A percentile compares a stretch with the other conserved stretches of the same genome.
phyloP scores from a whole-genome alignment of 2,329 filamentous ascomycete genomes.

The Colletotrichum sublineola region DNA sequence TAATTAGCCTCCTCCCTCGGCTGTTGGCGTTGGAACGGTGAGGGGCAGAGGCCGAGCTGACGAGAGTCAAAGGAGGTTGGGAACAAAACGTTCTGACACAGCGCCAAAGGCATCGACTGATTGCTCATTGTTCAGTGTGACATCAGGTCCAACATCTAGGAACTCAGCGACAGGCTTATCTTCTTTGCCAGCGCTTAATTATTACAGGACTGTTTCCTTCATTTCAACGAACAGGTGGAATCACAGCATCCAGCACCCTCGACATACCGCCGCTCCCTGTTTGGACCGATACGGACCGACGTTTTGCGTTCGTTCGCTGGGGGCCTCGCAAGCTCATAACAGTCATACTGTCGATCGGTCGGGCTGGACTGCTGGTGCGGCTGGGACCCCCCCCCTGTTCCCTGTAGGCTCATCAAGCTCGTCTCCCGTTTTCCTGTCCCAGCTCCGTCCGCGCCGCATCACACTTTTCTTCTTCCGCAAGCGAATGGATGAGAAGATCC shows the following conservation, averaged over 20 bases:
- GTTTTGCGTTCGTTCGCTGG: constrained; percentile 16
- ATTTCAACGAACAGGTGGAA: constrained; percentile 8
- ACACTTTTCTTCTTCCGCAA: constrained; percentile 39
- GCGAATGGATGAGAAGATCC: constrained; percentile 16
- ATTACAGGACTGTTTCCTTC: background rate
- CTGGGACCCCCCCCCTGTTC: background rate
- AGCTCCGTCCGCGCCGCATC: constrained; percentile 38
- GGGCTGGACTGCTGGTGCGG: constrained; percentile 27
- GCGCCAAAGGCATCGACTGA: background rate
- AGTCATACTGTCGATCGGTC: constrained; percentile 35
- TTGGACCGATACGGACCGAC: constrained; percentile 7
- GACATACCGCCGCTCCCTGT: background rate
- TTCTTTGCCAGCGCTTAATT: constrained; percentile 3
- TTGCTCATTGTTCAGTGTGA: background rate
- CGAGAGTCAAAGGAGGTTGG: constrained; percentile 32
- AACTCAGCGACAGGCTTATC: background rate
- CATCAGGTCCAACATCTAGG: background rate
- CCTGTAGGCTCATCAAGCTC: constrained; percentile 21
- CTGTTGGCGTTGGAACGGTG: constrained; percentile 36
- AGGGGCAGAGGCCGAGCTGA: constrained; percentile 33
- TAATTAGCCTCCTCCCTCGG: constrained; percentile 33
- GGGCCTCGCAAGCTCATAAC: constrained; percentile 5
- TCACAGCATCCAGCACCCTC: background rate
- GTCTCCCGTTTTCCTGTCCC: constrained; percentile 33
- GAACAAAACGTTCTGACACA: constrained; percentile 1